phyloP scores from a whole-genome alignment of 2,329 filamentous ascomycete genomes.

The Phaeosphaeriaceae sp. region DNA sequence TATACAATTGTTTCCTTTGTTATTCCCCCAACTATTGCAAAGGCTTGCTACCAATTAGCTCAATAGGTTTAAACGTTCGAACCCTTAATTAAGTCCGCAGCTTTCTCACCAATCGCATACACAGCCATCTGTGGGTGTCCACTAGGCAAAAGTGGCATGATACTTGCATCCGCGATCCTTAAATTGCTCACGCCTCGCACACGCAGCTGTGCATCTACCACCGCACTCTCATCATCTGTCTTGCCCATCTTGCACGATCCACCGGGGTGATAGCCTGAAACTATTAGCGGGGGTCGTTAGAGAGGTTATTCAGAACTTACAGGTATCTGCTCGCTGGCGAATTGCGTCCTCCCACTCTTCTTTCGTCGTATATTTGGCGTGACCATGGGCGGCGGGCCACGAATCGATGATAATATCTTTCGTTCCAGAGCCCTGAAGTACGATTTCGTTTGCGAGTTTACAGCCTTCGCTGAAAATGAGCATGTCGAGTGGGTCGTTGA shows the following conservation, averaged over 20 bases:
- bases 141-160: conserved; percentile 3
- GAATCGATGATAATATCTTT: conserved; percentile 63
- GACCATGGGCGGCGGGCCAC: conserved; percentile 59
- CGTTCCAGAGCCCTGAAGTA: conserved; percentile 62
- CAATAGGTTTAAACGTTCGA: not conserved
- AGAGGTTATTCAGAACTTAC: not conserved
- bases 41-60: not conserved
- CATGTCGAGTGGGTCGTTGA: conserved; percentile 62
- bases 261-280: conserved; percentile 56
- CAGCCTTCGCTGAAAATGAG: conserved; percentile 64
- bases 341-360: conserved; percentile 56
- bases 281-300: no score
- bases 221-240: conserved; percentile 32
- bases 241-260: conserved; percentile 62
- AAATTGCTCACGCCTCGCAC: conserved; percentile 33
- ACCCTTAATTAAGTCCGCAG: conserved; percentile 4
- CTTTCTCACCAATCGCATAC: conserved; percentile 18
- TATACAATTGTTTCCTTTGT: no score
- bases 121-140: conserved; percentile 18
- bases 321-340: conserved; percentile 10
- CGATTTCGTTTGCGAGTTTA: conserved; percentile 63
- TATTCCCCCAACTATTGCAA: not conserved
- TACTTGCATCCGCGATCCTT: conserved; percentile 34
- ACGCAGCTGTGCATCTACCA: conserved; percentile 28
- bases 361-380: conserved; percentile 60